Percentiles rank a stretch among this genome's conserved stretches.
phyloP scores from a whole-genome alignment of 257 asterid species.

The Thymus mandschuricus region DNA sequence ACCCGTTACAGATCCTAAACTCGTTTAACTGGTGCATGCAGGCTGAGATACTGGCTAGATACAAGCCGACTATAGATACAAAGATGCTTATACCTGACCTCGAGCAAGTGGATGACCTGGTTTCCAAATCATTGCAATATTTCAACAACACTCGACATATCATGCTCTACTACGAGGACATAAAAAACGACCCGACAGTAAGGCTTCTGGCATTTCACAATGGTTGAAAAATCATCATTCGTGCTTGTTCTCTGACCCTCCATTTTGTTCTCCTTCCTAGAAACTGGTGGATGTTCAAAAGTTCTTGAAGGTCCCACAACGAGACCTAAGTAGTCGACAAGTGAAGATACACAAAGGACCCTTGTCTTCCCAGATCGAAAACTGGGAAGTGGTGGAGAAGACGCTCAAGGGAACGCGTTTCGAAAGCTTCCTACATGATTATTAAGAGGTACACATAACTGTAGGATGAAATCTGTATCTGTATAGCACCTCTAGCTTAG shows the following conservation, averaged over 20 bases:
- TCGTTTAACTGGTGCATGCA: conserved; percentile 50
- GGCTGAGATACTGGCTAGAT: conserved; percentile 90
- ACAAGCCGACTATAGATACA: conserved; percentile 76
- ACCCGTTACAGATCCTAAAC: conserved; percentile 3
- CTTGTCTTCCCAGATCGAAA: conserved; percentile 79
- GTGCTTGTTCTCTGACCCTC: background rate
- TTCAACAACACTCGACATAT: conserved; percentile 81
- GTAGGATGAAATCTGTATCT: conserved; percentile 31
- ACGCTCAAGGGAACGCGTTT: conserved; percentile 77
- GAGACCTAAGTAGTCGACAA: conserved; percentile 72
- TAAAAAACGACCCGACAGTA: conserved; percentile 74
- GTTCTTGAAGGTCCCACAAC: conserved; percentile 75
- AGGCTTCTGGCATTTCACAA: conserved; percentile 34
- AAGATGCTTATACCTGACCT: conserved; percentile 57
- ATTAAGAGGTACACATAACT: conserved; percentile 55
- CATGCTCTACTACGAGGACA: conserved; percentile 82
- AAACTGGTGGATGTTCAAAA: conserved; percentile 80
- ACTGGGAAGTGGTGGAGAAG: conserved; percentile 79
- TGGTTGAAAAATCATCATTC: background rate
- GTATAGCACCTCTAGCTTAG: conserved; percentile 39
- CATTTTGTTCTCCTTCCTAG: conserved; percentile 33
- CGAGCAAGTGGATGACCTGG: conserved; percentile 75
- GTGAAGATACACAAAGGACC: conserved; percentile 92
- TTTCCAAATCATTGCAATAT: conserved; percentile 59
- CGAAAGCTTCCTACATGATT: conserved; percentile 61